These are phyloP conservation scores for Coniochaeta sp. DNA, from an alignment of 2,329 filamentous ascomycete genomes.

Conservation along the genomic window DNA sequence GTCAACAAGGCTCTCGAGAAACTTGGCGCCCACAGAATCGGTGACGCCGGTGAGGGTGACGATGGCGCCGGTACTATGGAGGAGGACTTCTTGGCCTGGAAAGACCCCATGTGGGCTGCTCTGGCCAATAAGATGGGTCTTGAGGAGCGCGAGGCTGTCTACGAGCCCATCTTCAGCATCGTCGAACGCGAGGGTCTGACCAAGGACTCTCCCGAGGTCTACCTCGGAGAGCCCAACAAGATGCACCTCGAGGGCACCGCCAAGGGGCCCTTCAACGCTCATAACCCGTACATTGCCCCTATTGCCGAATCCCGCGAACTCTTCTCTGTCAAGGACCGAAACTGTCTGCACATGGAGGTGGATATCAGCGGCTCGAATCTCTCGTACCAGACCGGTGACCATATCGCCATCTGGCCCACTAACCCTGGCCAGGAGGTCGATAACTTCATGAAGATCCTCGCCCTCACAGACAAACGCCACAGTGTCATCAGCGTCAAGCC, in stretches of 20 bases:
- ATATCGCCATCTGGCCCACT: conserved; percentile 95
- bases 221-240: conserved; percentile 93
- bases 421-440: conserved; percentile 92
- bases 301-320: conserved; percentile 87
- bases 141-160: conserved; percentile 92
- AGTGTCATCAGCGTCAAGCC: conserved; percentile 82
- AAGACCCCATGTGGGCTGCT: conserved; percentile 96
- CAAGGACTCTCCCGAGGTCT: conserved; percentile 72
- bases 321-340: conserved; percentile 82
- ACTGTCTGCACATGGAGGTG: conserved; percentile 95
- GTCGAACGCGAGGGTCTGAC: conserved; percentile 68
- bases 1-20: conserved; percentile 76
- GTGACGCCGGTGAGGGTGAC: conserved; percentile 87
- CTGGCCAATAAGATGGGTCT: conserved; percentile 77
- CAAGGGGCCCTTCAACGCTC: conserved; percentile 88
- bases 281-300: conserved; percentile 95
- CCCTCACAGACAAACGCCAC: conserved; percentile 68
- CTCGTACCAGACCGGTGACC: conserved; percentile 91
- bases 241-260: conserved; percentile 80
- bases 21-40: conserved; percentile 77
- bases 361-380: conserved; percentile 86
- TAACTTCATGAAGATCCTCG: conserved; percentile 74
- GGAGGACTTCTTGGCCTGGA: conserved; percentile 98
- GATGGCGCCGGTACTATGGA: conserved; percentile 99
- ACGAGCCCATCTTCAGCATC: conserved; percentile 87